These are phyloP conservation scores for Nematodospora anomalae DNA, from an alignment of 1,139 yeast species.

Conservation along the genomic window DNA sequence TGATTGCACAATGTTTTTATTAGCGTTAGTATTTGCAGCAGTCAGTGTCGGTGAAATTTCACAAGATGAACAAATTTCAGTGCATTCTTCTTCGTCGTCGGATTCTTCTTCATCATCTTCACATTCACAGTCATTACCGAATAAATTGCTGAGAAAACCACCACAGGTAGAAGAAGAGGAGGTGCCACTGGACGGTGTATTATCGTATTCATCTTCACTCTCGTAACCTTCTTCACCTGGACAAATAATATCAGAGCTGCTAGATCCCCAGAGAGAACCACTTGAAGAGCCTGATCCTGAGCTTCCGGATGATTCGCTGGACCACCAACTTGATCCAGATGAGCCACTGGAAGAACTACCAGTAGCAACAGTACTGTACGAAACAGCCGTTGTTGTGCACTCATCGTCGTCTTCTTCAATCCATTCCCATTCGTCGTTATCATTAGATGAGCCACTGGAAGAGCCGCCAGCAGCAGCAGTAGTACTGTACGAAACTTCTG, in stretches of 20 bases:
- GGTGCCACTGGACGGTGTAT: no score
- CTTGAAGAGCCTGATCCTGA: conserved; percentile 10
- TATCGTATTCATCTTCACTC: conserved; percentile 12
- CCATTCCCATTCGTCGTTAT: conserved; percentile 16
- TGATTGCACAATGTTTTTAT: conserved; percentile 1
- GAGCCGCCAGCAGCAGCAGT: conserved; percentile 9
- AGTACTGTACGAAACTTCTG: conserved; percentile 6
- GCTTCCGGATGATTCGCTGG: conserved; percentile 5
- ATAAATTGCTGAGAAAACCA: conserved; percentile 4
- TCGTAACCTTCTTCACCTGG: conserved; percentile 16
- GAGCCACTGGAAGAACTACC: conserved; percentile 11
- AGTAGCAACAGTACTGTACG: conserved; percentile 8
- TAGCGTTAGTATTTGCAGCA: conserved; percentile 3
- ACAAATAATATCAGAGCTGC: conserved; percentile 13
- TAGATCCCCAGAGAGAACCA: conserved; percentile 9
- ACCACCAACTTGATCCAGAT: conserved; percentile 6
- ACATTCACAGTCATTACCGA: conserved; percentile 11
- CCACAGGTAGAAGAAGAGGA: no score
- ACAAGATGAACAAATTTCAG: conserved; percentile 4
- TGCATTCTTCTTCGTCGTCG: conserved; percentile 16
- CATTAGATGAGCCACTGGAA: conserved; percentile 12
- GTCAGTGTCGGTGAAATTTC: conserved; percentile 1
- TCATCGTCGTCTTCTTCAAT: conserved; percentile 14
- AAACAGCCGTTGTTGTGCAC: conserved; percentile 8
- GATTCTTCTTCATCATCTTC: conserved; percentile 17